Evolutionary conservation across 225 moss, liverwort and hornwort species (phyloP), one percentile per base, ranked within the genome.

Genomic region (Lunularia cruciata): DNA sequence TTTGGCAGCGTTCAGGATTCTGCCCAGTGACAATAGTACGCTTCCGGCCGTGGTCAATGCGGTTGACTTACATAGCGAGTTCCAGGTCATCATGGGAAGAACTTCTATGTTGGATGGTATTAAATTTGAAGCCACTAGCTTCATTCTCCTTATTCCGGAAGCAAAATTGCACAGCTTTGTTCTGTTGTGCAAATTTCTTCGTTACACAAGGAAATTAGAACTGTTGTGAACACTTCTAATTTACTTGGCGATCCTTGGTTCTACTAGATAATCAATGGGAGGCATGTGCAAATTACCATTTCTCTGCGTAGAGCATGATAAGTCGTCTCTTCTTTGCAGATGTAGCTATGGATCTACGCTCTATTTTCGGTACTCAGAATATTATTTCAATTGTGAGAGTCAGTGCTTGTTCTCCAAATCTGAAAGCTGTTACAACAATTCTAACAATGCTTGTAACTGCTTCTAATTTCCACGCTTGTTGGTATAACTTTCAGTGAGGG

Each of bases 1-100:
- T n/a, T 8, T 3, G 5, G n/a, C n/a, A n/a, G n/a, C n/a, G n/a
- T 34, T 26, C 11, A 9, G 14, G 20, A 23, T 67, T 8, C 8
- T 6, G 22, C 11, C 39, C 0, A 52, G 51, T 33, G 18, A 8
- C 0, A 67, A 16, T 49, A 48, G 67, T 9, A 26, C 23, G 14
- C 52, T 68, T 10, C 68, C 68, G 1, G 7, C 52, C n/a, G 12
- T 68, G 52, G 3, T 68, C 33, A 68, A 34, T 39, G 35, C 11
- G 8, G 36, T 18, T 23, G 68, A 68, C n/a, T 20, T 53, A 15
- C 36, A 23, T 15, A 51, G 52, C 22, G 35, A 53, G 13, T 68
- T 68, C 6, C 1, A 38, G 9, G 52, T 35, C 20, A 3, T 68
- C 0, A 51, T 3, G 16, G 14, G 11, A 3, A 68, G 68, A n/a